A percentile compares a stretch with the other conserved stretches of the same genome.
phyloP scores from a whole-genome alignment of 169 alveolate species.

The Plasmodium gaboni region DNA sequence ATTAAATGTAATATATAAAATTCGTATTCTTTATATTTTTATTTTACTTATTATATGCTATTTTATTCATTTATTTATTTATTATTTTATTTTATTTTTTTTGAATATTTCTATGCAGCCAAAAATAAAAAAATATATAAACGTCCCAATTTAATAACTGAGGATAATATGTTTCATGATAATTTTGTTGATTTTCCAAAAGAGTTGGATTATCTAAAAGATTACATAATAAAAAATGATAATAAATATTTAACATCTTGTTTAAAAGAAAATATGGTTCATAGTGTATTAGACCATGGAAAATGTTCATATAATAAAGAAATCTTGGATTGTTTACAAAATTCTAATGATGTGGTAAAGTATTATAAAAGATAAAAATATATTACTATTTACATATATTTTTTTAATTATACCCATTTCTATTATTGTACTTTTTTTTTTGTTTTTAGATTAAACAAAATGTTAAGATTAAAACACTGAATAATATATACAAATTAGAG shows the following conservation, averaged over 20 bases:
- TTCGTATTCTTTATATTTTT: constrained; percentile 4
- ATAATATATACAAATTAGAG: constrained; percentile 39
- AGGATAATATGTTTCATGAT: constrained; percentile 13
- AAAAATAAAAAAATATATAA: constrained; percentile 1
- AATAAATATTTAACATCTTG: constrained; percentile 1
- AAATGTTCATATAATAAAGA: neutral
- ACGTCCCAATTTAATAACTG: neutral
- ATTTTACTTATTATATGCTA: neutral
- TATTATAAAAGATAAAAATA: neutral
- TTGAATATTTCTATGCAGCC: constrained; percentile 13
- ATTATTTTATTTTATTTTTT: constrained; percentile 16
- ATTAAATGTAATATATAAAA: constrained; percentile 21
- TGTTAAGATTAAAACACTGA: constrained; percentile 25
- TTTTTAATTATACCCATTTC: neutral
- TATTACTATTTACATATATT: neutral
- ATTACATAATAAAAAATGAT: constrained; percentile 57
- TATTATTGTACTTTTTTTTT: constrained; percentile 7
- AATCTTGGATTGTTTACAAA: neutral
- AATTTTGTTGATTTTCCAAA: constrained; percentile 43
- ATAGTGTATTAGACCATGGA: neutral
- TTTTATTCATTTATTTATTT: constrained; percentile 6
- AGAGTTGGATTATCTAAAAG: constrained; percentile 42
- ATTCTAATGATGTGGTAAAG: constrained; percentile 20
- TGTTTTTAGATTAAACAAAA: constrained; percentile 25
- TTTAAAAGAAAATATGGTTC: constrained; percentile 8